These are phyloP conservation scores for Bipolaris oryzae DNA, from an alignment of 2,329 filamentous ascomycete species.

Conservation along the genomic window DNA sequence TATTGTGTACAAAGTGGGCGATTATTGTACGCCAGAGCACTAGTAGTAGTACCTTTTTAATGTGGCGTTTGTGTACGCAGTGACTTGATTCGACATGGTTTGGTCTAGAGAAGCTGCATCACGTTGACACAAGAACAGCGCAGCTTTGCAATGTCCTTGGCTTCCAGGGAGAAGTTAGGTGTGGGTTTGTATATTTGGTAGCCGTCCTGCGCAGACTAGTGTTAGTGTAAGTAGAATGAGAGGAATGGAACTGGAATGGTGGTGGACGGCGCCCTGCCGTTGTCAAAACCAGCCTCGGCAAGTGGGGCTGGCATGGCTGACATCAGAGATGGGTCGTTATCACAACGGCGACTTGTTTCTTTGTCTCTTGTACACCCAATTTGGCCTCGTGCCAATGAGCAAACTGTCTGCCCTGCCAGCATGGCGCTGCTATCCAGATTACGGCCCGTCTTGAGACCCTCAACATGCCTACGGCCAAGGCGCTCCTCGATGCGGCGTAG, in stretches of 20 bases:
- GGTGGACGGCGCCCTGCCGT: background rate
- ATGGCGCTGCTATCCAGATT: constrained; percentile 15
- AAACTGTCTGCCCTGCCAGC: background rate
- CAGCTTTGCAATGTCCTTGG: no score
- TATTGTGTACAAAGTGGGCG: no score
- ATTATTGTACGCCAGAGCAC: no score
- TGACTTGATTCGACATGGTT: background rate
- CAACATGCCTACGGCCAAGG: background rate
- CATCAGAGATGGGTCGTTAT: background rate
- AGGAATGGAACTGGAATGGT: background rate
- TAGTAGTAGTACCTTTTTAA: no score
- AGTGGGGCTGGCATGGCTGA: constrained; percentile 6
- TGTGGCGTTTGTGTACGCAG: background rate
- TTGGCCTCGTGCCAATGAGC: background rate
- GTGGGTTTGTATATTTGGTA: background rate
- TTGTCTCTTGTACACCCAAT: background rate
- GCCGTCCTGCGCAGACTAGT: background rate
- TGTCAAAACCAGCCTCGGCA: constrained; percentile 11
- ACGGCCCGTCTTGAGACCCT: constrained; percentile 20
- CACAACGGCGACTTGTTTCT: background rate
- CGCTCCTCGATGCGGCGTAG: constrained; percentile 28
- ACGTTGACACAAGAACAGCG: background rate
- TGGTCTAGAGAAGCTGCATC: background rate
- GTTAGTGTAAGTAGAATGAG: no score
- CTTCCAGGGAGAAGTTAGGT: background rate